phyloP scores from a whole-genome alignment of 805 yeast genomes.

The Metschnikowia orientalis region DNA sequence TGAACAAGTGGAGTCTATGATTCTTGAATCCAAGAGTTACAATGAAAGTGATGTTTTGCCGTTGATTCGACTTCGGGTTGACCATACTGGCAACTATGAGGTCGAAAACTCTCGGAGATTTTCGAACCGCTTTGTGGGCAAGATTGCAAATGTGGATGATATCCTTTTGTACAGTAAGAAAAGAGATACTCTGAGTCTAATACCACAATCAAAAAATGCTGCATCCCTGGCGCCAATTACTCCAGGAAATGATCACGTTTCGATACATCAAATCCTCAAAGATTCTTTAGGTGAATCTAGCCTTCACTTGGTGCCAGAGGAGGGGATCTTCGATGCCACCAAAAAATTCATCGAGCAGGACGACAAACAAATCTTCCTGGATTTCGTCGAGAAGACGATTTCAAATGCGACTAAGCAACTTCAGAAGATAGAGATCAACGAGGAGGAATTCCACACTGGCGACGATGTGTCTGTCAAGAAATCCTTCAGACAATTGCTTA shows the following conservation, averaged over 20 bases:
- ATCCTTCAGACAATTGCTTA: conserved; percentile 16
- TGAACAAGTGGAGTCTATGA: conserved; percentile 62
- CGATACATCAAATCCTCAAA: conserved; percentile 56
- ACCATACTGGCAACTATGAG: conserved; percentile 85
- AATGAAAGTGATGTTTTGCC: conserved; percentile 44
- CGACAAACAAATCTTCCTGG: conserved; percentile 66
- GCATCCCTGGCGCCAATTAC: conserved; percentile 1
- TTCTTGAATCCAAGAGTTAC: conserved; percentile 44
- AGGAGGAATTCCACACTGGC: conserved; percentile 31
- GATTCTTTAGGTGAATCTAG: conserved; percentile 59
- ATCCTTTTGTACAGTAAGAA: conserved; percentile 67
- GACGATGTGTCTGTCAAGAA: conserved; percentile 20
- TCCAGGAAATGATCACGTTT: conserved; percentile 14
- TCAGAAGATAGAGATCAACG: conserved; percentile 39
- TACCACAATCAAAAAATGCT: conserved; percentile 8
- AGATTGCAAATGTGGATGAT: conserved; percentile 87
- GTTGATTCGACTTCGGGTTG: conserved; percentile 74
- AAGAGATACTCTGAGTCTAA: conserved; percentile 20
- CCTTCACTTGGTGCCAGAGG: conserved; percentile 66
- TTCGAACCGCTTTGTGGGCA: conserved; percentile 84
- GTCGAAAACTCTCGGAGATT: conserved; percentile 88
- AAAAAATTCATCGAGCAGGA: conserved; percentile 74
- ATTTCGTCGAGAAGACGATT: conserved; percentile 56
- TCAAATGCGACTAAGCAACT: conserved; percentile 48
- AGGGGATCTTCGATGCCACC: conserved; percentile 71